Evolutionary conservation across 1,139 yeast genomes (phyloP), one percentile per base, ranked within the genome.

Genomic region (Hyphopichia fennica): DNA sequence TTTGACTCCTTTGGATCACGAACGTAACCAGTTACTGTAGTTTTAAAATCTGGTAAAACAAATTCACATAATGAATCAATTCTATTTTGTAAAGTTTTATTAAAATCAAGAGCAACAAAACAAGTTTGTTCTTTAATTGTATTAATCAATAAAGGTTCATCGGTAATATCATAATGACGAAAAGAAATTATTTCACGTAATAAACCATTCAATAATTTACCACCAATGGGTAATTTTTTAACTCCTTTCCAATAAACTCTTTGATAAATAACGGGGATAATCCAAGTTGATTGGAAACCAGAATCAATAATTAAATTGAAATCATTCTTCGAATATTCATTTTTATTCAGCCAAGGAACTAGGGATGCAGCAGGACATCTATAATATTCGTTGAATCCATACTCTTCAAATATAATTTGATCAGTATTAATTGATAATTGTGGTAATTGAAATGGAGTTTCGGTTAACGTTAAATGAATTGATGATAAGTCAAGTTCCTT

Each of bases 371-470:
- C 77, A 33, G 72, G 69, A 45, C 85, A 77, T 37, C 91, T 60
- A 45, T 80, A 80, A 50, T 83, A 81, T 32, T 81, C 79, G 27
- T 73, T 75, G 57, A 93, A 87, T 8, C 89, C 96, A 56, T 84
- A 93, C 57, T 95, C 99, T 62, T 95, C 99, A 67, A 95, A 91
- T 2, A 95, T 79, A 1, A 93, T 86, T 63, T 91, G 96, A 60
- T 93, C 99, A 22, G 90, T 85, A 60, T 87, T 87, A 52, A 84
- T 81, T 34, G 96, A 87, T 34, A 93, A 70, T 42, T 84, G 87
- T 1, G 96, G 95, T 35, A 93, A 66, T 42, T 89, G 87, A 58
- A 85, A 82, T 17, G 96, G 93, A 13, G 91, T 74, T 56, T 93
- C 98, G 1, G 90, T 80, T 41, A 84, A 67, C 2, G 84, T 63